These are phyloP conservation scores for Colletotrichum ledebouriae DNA, from an alignment of 2,329 filamentous ascomycete genomes.

Conservation along the genomic window DNA sequence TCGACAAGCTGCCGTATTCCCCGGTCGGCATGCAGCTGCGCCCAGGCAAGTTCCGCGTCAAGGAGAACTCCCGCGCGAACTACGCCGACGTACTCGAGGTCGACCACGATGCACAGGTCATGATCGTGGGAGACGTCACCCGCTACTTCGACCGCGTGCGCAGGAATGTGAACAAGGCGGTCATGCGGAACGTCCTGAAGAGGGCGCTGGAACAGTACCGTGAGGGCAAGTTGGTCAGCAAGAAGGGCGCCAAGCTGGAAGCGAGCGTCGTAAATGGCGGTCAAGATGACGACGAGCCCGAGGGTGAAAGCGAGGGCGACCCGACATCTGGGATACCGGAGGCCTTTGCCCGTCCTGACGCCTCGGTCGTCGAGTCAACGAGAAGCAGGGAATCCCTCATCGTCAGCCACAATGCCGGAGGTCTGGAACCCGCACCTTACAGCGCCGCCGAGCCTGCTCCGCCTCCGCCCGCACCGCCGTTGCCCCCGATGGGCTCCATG, in stretches of 20 bases:
- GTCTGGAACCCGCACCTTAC: no score
- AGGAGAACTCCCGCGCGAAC: conserved; percentile 39
- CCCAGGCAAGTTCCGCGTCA: conserved; percentile 41
- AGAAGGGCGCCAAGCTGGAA: conserved; percentile 35
- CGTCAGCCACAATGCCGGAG: no score
- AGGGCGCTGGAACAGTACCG: conserved; percentile 40
- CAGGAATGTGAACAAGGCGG: conserved; percentile 39
- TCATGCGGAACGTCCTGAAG: conserved; percentile 40
- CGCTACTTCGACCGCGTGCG: conserved; percentile 39
- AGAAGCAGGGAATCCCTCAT: neutral
- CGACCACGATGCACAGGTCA: conserved; percentile 42
- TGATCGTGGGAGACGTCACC: conserved; percentile 40
- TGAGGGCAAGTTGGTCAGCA: conserved; percentile 35
- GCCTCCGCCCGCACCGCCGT: conserved; percentile 34
- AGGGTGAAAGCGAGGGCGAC: conserved; percentile 35
- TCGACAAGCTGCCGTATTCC: conserved; percentile 37
- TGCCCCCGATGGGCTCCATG: conserved; percentile 28
- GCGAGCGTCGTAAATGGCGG: conserved; percentile 35
- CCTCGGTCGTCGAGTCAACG: conserved; percentile 3
- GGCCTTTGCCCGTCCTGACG: neutral
- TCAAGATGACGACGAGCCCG: conserved; percentile 33
- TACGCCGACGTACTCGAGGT: conserved; percentile 41
- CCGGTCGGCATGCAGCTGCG: conserved; percentile 39
- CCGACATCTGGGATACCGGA: neutral
- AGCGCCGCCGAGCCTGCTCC: conserved; percentile 27